phyloP scores from a whole-genome alignment of 371 early-diverging fungal genomes.

The Mortierella sp. region DNA sequence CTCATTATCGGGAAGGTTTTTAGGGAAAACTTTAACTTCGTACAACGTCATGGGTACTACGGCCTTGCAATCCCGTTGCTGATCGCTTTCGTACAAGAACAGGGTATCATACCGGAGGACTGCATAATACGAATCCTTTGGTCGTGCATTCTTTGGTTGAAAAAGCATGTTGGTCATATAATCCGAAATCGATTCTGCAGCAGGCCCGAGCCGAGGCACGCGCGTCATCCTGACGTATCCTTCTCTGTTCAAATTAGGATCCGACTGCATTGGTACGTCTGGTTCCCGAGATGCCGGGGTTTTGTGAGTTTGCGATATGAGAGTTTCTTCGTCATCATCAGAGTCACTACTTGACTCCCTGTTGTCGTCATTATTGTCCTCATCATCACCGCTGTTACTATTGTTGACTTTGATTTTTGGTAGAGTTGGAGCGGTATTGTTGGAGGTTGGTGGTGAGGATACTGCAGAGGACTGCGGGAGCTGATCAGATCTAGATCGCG shows the following conservation, averaged over 20 bases:
- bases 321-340: not conserved
- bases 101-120: constrained; percentile 85
- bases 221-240: constrained; percentile 52
- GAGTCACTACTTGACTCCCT: not conserved
- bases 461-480: not conserved
- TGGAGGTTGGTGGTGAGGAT: not conserved
- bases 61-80: constrained; percentile 82
- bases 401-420: not conserved
- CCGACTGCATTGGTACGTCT: constrained; percentile 45
- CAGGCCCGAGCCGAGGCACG: constrained; percentile 45
- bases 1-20: constrained; percentile 69
- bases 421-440: not conserved
- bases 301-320: constrained; percentile 5
- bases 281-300: constrained; percentile 19
- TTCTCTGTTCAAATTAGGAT: constrained; percentile 50
- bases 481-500: not conserved
- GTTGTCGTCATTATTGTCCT: not conserved
- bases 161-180: constrained; percentile 55
- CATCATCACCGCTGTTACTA: not conserved
- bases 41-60: constrained; percentile 79
- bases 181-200: constrained; percentile 54
- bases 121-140: constrained; percentile 75
- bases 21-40: constrained; percentile 75
- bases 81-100: constrained; percentile 87
- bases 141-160: constrained; percentile 53